Base-by-base conservation (phyloP, 1,284 basidiomycete species). In the Athelia psychrophila region DNA sequence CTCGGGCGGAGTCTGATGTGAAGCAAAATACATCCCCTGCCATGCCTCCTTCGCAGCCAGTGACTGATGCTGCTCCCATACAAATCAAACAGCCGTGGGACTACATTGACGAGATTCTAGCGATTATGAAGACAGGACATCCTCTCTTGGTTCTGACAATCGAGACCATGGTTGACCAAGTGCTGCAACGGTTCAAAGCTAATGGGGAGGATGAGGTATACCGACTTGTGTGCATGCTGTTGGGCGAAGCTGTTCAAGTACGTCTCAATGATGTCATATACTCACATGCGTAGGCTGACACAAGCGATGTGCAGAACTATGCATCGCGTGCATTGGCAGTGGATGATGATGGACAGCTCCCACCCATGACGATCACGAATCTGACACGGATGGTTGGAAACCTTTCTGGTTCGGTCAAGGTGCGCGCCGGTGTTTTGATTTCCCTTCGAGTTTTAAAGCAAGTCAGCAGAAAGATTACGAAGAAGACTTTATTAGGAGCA, bases 121-220 rank as follows among this genome's bases (percentile, higher is more conserved):
- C 95, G 64, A 88, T 95, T 51, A 79, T 99, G 63, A 99, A 99
- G 76, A 98, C 96, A 0, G 91, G 93, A 1, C 98, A 97, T 77
- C 97, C 97, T 0, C 80, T 99, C 16, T 80, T 99, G 20, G 93
- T 96, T 23, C 77, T 98, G 27, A 97, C 93, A 51, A 83, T 99
- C 79, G 97, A 99, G 72, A 97, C 95, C 46, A 92, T 99, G 79
- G 92, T 97, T 19, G 97, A 99, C 63, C 96, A 99, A 70, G 91
- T 99, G 59, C 81, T 86, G 40, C 83, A 88, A 56, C 85, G 95
- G 44, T 98, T 98, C 77, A 98, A 98, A 70, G 84, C 92, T 1
- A 81, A 84, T 6, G 82, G 86, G 2, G 97, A 99, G 58, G 97
- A 99, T 69, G 96, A 99, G 61, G 88, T 95, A 18, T 98, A 98